Evolutionary conservation across 345 rosid genomes (phyloP), one percentile per base, ranked within the genome.

Genomic region (Mercurialis annua): DNA sequence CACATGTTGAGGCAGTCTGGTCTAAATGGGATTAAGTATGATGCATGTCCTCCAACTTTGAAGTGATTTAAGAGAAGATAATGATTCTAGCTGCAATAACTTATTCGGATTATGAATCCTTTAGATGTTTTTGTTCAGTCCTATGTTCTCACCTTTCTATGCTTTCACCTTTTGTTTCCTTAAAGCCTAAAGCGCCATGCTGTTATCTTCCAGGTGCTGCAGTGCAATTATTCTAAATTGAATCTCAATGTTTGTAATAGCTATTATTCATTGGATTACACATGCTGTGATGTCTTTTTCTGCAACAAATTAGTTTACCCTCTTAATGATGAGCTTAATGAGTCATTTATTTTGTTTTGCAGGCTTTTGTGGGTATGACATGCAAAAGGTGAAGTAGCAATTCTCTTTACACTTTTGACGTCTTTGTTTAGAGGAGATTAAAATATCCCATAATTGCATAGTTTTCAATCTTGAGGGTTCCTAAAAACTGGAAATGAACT

Each of bases 351-450:
- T 69, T 53, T 55, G 21, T 66, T 67, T 66, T 65, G 72, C 85
- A 85, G 87, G 81, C n/a, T 40, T 33, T 20, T 85, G 81, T 73
- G 87, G 84, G 33, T 81, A 73, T 73, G 84, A 83, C 70, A 66
- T 74, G 71, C 66, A 70, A 68, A 83, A 81, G 84, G 85, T 85
- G 73, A 67, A 73, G 67, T 59, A 5, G 58, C 67, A 74, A 44
- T 73, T 65, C 47, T 53, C 73, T 76, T 59, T 73, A 60, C 59
- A 57, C 44, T 65, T 53, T 16, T 57, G 60, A 2, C 36, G n/a
- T 51, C 21, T 61, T 38, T 40, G 17, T 11, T 38, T 59, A 36
- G n/a, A 38, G 27, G 26, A 38, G 38, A 21, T 12, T n/a, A 20
- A 21, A 36, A 21, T 12, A 59, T 59, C 47, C 34, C 12, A 6